These are phyloP conservation scores for Xylariaceae sp. DNA, from an alignment of 2,329 filamentous ascomycete species.

Conservation along the genomic window DNA sequence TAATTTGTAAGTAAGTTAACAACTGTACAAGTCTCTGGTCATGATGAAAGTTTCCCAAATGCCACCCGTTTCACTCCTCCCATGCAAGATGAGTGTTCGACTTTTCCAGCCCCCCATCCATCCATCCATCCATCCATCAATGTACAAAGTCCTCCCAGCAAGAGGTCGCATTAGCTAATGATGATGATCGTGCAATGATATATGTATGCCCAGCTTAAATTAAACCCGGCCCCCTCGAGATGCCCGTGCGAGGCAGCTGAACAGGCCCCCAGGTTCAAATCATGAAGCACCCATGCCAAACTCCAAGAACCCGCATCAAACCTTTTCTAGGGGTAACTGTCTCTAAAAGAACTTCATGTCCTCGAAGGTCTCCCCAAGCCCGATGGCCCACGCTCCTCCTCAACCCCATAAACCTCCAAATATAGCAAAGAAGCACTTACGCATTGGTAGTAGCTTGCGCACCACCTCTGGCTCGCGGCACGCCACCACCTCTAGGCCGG, in stretches of 20 bases:
- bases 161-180: conserved; percentile 25
- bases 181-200: conserved; percentile 29
- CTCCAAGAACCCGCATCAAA: conserved; percentile 24
- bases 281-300: conserved; percentile 25
- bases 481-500: conserved; percentile 66
- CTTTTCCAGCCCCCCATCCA: no score
- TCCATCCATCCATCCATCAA: conserved; percentile 35
- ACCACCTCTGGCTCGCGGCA: conserved; percentile 65
- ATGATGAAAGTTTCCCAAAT: conserved; percentile 28
- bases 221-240: conserved; percentile 25
- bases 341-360: conserved; percentile 5
- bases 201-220: conserved; percentile 30
- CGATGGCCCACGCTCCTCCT: conserved; percentile 1
- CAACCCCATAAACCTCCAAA: conserved; percentile 3
- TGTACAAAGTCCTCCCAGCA: conserved; percentile 33
- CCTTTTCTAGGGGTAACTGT: conserved; percentile 14
- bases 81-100: conserved; percentile 36
- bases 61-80: conserved; percentile 36
- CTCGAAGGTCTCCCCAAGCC: conserved; percentile 5
- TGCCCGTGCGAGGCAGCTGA: conserved; percentile 5
- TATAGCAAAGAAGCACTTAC: conserved; percentile 34
- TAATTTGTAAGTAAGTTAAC: conserved; percentile 40
- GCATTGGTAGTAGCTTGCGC: conserved; percentile 56
- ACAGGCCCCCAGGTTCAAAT: conserved; percentile 14
- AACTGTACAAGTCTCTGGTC: conserved; percentile 33